Percentiles rank a stretch among this genome's conserved stretches.
Conservation (phyloP, 164 flowering plant species). For the Magnolia sinica region DNA sequence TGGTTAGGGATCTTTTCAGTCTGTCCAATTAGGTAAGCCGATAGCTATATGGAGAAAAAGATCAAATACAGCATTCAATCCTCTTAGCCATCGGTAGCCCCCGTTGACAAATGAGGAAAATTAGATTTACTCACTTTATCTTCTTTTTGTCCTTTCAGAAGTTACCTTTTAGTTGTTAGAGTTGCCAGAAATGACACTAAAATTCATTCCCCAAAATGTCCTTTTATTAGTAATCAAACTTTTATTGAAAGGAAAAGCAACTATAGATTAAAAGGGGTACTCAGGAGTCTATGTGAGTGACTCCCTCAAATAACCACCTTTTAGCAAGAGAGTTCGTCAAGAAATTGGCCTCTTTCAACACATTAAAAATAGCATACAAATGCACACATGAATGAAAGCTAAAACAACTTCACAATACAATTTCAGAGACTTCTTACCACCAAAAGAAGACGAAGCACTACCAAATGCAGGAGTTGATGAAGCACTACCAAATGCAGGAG, state of each 20-base stretch:
- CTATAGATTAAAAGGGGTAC: neutral
- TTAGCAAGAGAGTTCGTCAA: neutral
- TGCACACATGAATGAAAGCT: neutral
- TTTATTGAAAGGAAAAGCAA: neutral
- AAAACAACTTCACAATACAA: neutral
- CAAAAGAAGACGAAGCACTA: neutral
- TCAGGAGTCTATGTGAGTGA: neutral
- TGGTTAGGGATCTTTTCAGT: neutral
- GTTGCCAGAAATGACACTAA: neutral
- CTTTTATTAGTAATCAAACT: neutral
- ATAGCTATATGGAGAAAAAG: neutral
- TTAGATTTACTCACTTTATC: no score
- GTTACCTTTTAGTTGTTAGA: neutral
- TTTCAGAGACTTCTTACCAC: neutral
- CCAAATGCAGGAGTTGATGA: constrained; percentile 5
- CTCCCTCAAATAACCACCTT: neutral
- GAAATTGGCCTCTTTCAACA: neutral
- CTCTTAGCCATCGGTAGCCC: neutral
- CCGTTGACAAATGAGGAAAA: neutral
- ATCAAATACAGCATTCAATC: neutral
- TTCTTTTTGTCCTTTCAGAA: no score
- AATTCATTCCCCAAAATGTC: neutral
- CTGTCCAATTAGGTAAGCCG: neutral
- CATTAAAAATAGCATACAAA: neutral
- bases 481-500: constrained; percentile 5